Base-by-base conservation (phyloP, 1,284 basidiomycete species). In the Ustilago tritici region DNA sequence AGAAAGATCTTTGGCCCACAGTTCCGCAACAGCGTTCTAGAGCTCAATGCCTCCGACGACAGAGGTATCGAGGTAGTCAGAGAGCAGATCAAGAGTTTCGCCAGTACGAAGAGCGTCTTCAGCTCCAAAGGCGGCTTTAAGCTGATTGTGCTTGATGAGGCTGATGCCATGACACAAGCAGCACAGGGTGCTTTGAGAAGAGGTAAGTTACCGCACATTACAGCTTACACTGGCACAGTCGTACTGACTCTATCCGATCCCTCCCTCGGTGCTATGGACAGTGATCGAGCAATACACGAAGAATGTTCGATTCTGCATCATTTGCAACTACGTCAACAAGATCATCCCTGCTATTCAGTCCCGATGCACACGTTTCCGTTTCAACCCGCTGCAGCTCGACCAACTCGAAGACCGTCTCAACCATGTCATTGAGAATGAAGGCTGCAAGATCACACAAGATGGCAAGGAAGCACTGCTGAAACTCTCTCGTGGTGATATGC, bases 281-380 rank as follows among this genome's bases (percentile, higher is more conserved):
- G 59, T 99, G 47, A 98, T 99, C 76, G 97, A 99, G 87, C 95
- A 98, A 82, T 98, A 98, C 87, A 99, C 97, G 8, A 94, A 93
- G 87, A 99, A 99, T 84, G 97, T 98, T 73, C 92, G 97, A 40
- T 99, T 99, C 87, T 98, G 96, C 88, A 99, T 99, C 82, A 97
- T 99, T 75, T 98, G 97, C 90, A 99, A 99, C 88, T 99, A 99
- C 82, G 97, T 99, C 87, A 99, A 99, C 90, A 98, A 98, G 88
- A 99, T 99, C 85, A 92, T 93, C 7, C 97, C 97, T 4, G 97
- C 97, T 28, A 97, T 99, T 72, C 97, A 99, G 88, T 97, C 95
- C 86, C 93, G 97, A 57, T 99, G 97, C 88, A 99, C 97, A 3
- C 90, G 96, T 41, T 99, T 99, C 88, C 78, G 87, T 15, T 99